Percentiles rank a stretch among this genome's conserved stretches.
These are phyloP conservation scores for Pseudonitzschia multiseries DNA, from an alignment of 108 stramenopile genomes.

Conservation along the genomic window DNA sequence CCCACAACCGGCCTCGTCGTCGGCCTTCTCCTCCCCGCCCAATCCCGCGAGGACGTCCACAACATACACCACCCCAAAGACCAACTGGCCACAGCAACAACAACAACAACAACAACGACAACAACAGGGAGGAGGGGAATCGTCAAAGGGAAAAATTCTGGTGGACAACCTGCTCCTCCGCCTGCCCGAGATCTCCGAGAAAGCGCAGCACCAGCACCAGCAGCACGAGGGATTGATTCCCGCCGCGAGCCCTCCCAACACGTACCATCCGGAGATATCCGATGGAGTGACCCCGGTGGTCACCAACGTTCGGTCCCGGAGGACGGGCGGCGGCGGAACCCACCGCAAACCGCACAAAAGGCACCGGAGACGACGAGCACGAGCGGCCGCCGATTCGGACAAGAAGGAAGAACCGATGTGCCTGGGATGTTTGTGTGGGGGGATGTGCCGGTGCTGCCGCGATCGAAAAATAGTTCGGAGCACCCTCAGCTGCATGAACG, in stretches of 20 bases:
- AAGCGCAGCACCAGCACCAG: background rate
- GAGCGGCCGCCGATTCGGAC: background rate
- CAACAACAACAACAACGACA: background rate
- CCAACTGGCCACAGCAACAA: background rate
- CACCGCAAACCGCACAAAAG: background rate
- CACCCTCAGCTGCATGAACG: slow-evolving; percentile 72
- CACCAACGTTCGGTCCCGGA: slow-evolving; percentile 11
- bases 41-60: background rate
- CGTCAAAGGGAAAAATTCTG: too few relatives aligned
- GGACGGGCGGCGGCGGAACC: background rate
- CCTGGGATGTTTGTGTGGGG: slow-evolving; percentile 17
- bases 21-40: too few relatives aligned
- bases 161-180: too few relatives aligned
- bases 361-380: background rate
- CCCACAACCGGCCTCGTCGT: too few relatives aligned
- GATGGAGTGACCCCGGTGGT: background rate
- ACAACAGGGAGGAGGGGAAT: background rate
- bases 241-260: background rate
- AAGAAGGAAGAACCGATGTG: background rate
- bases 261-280: too few relatives aligned
- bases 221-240: background rate
- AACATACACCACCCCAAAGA: background rate
- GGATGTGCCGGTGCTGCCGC: slow-evolving; percentile 11
- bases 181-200: too few relatives aligned
- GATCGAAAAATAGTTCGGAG: slow-evolving; percentile 34